Evolutionary conservation across 805 yeast species (phyloP).

Genomic region (Ogataea sp.): DNA sequence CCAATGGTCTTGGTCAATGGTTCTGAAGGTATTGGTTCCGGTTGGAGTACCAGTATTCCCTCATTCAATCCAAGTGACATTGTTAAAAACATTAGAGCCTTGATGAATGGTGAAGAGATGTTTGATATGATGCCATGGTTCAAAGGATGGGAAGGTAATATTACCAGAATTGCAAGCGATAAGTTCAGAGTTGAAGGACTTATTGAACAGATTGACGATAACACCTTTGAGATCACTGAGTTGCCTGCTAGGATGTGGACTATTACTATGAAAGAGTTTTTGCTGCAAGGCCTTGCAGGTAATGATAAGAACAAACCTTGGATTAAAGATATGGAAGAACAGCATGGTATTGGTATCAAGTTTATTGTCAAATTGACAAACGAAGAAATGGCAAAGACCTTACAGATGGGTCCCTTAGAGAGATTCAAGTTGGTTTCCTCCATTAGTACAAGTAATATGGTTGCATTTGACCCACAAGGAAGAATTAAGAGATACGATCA

Average conservation of each 20-base stretch:
- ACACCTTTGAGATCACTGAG: constrained; percentile 82
- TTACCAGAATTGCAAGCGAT: constrained; percentile 57
- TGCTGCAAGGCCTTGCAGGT: constrained; percentile 68
- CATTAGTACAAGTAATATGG: constrained; percentile 79
- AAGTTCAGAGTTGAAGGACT: constrained; percentile 72
- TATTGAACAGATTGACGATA: constrained; percentile 73
- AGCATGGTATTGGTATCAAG: constrained; percentile 74
- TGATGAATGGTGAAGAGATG: constrained; percentile 67
- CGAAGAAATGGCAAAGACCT: constrained; percentile 79
- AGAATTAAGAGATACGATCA: constrained; percentile 75
- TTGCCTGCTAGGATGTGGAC: constrained; percentile 94
- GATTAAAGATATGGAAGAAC: constrained; percentile 94
- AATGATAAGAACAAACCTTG: constrained; percentile 68
- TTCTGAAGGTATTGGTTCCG: constrained; percentile 97
- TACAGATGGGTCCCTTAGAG: constrained; percentile 69
- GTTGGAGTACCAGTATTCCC: constrained; percentile 95
- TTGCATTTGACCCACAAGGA: constrained; percentile 87
- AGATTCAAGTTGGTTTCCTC: constrained; percentile 70
- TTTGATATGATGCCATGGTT: constrained; percentile 86
- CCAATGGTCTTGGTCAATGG: constrained; percentile 97
- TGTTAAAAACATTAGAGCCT: constrained; percentile 59
- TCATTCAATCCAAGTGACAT: constrained; percentile 82
- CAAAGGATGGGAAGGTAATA: constrained; percentile 87
- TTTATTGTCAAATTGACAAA: constrained; percentile 68
- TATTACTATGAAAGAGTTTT: constrained; percentile 75